Evolutionary conservation across 768 basidiomycete species (phyloP), one percentile per base, ranked within the genome.

Genomic region (Boletus pseudo-olivaceus): DNA sequence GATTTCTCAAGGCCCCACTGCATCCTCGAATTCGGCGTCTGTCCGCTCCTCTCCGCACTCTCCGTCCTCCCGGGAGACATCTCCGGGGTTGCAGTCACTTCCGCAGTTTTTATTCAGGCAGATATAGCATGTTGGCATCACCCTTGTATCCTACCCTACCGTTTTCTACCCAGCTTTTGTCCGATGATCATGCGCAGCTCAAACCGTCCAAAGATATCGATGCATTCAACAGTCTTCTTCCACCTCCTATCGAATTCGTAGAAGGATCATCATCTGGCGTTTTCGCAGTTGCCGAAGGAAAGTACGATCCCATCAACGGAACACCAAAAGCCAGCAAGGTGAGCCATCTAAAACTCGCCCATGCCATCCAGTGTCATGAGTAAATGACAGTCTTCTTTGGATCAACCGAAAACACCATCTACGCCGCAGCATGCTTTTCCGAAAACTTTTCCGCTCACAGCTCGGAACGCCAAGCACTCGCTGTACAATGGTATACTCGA

Each of bases 211-310:
- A 81, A 65, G 87, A 90, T 66, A 67, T 86, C 56, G 87, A 88
- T 55, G 75, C 84, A 4, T 90, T 90, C 76, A 89, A 87, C 60
- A 86, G 76, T 59, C 77, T 89, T n/a, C 80, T 89, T 35, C 86
- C 87, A 5, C 87, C 87, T n/a, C 82, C 85, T 17, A 78, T 92
- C 55, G 90, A 92, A 68, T 92, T 92, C 49, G 74, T 91, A 47
- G 90, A 92, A 67, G 90, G 90, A 20, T 91, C 90, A 4, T 91
- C 90, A 14, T 83, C 88, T 41, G 88, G 88, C 3, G 73, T 83
- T 14, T 72, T 90, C 33, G 85, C 84, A 42, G 78, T 88, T 6
- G 80, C 81, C 26, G 87, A 88, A 61, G 83, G 84, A 40, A 90
- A 85, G 68, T 93, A 91, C 66, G 82, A 88, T 58, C 86, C 90